Percentiles rank a stretch among this genome's conserved stretches.
These are phyloP conservation scores for Combretum micranthum DNA, from an alignment of 345 rosid genomes.

Conservation along the genomic window DNA sequence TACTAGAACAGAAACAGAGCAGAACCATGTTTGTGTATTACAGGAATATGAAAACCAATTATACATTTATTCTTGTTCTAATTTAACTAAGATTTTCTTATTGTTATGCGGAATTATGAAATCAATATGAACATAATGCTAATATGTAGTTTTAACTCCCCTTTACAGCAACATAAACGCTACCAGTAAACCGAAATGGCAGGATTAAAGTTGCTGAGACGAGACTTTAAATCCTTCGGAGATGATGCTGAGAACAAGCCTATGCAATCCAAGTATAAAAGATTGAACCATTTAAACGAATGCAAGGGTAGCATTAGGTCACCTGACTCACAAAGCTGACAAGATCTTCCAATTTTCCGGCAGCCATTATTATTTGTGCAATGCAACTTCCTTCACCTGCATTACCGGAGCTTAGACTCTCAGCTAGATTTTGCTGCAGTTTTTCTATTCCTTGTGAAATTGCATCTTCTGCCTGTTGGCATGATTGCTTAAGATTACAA, in stretches of 20 bases:
- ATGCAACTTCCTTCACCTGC: slow-evolving; percentile 45
- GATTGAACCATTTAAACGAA: not conserved
- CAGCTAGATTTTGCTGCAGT: slow-evolving; percentile 65
- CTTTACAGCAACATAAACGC: no score
- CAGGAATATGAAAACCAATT: no score
- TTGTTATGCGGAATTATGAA: no score
- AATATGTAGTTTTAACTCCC: no score
- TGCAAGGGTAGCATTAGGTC: slow-evolving; percentile 7
- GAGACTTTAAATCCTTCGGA: not conserved
- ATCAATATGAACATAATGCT: no score
- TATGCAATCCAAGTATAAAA: not conserved
- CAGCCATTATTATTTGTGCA: slow-evolving; percentile 53
- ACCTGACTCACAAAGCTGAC: slow-evolving; percentile 87
- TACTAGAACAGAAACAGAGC: no score
- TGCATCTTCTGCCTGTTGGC: slow-evolving; percentile 98
- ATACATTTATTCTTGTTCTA: no score
- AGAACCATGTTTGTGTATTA: no score
- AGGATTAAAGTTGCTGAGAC: no score
- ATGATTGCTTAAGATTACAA: slow-evolving; percentile 43
- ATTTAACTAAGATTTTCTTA: no score
- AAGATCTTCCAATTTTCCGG: slow-evolving; percentile 67
- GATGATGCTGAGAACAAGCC: not conserved
- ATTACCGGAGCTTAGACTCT: slow-evolving; percentile 54
- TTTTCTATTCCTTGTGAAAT: slow-evolving; percentile 90
- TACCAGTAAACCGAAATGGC: no score